Evolutionary conservation across 2,329 filamentous ascomycete species (phyloP).

Genomic region (Fusarium multiceps): DNA sequence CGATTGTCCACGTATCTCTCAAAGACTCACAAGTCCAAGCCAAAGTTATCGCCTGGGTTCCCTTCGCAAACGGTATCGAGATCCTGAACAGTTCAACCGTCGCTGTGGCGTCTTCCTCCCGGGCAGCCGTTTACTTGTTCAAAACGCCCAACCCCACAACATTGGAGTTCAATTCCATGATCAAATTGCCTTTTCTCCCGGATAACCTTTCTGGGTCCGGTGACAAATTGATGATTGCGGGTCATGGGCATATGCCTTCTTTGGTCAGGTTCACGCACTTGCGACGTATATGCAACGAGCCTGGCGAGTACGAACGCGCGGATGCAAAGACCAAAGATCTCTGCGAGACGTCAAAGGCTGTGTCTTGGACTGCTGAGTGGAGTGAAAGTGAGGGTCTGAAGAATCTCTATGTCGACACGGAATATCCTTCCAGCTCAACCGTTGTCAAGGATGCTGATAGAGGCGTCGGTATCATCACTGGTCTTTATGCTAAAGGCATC

Average conservation of each 20-base stretch:
- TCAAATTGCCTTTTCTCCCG: constrained; percentile 51
- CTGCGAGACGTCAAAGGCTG: constrained; percentile 9
- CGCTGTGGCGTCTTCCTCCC: constrained; percentile 52
- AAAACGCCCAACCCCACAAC: constrained; percentile 1
- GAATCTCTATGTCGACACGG: constrained; percentile 49
- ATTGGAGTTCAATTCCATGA: background rate
- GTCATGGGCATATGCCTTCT: constrained; percentile 53
- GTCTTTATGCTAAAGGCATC: constrained; percentile 54
- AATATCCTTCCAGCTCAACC: constrained; percentile 52
- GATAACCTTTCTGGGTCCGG: constrained; percentile 54
- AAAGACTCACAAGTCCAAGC: constrained; percentile 15
- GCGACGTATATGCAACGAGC: constrained; percentile 52
- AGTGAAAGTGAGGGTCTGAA: constrained; percentile 48
- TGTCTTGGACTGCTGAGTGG: constrained; percentile 52
- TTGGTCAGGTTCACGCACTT: constrained; percentile 48
- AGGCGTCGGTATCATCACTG: constrained; percentile 51
- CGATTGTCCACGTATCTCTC: constrained; percentile 52
- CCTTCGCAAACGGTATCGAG: constrained; percentile 58
- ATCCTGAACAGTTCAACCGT: constrained; percentile 54
- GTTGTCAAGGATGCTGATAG: constrained; percentile 46
- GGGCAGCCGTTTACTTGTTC: constrained; percentile 28
- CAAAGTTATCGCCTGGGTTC: constrained; percentile 48
- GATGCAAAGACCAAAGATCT: background rate
- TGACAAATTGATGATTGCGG: constrained; percentile 53
- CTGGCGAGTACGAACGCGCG: constrained; percentile 42